Percentiles rank a stretch among this genome's conserved stretches.
phyloP scores from a whole-genome alignment of 352 stramenopile species.

The Globisporangium uncinulatum region DNA sequence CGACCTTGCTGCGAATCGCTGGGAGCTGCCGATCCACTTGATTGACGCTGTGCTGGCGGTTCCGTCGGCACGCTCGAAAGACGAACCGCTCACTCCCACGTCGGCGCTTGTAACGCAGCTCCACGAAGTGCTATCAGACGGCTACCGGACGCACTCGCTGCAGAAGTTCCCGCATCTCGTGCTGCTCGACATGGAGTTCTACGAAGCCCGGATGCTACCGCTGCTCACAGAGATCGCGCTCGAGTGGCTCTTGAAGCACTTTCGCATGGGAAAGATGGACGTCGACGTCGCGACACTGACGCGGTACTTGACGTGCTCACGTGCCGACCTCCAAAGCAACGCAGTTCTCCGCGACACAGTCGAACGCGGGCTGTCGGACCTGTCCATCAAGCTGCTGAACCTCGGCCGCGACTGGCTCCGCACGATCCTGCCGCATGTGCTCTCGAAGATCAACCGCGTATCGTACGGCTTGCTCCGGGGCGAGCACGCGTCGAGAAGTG shows the following conservation, averaged over 20 bases:
- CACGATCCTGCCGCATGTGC: constrained; percentile 96
- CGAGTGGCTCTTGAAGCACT: constrained; percentile 79
- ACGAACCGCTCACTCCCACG: neutral
- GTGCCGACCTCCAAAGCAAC: constrained; percentile 57
- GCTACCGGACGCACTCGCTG: constrained; percentile 91
- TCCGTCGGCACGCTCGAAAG: neutral
- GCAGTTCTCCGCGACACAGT: constrained; percentile 76
- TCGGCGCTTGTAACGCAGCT: constrained; percentile 46
- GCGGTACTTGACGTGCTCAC: constrained; percentile 63
- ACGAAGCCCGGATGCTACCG: constrained; percentile 90
- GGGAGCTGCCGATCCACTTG: constrained; percentile 90
- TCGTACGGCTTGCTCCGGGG: constrained; percentile 95
- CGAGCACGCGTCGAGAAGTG: constrained; percentile 50
- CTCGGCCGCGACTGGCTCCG: constrained; percentile 96
- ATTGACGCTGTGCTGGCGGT: constrained; percentile 92
- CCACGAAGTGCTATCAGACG: constrained; percentile 88
- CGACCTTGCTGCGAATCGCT: constrained; percentile 86
- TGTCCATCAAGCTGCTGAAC: constrained; percentile 98
- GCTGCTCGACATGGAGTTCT: constrained; percentile 96
- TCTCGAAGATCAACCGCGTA: constrained; percentile 99
- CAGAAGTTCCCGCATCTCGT: constrained; percentile 97
- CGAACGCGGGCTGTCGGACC: constrained; percentile 62
- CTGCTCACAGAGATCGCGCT: constrained; percentile 88
- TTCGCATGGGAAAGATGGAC: constrained; percentile 93
- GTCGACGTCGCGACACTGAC: constrained; percentile 70